These are phyloP conservation scores for Ceratocystis cubensis DNA, from an alignment of 2,329 filamentous ascomycete species.

Conservation along the genomic window DNA sequence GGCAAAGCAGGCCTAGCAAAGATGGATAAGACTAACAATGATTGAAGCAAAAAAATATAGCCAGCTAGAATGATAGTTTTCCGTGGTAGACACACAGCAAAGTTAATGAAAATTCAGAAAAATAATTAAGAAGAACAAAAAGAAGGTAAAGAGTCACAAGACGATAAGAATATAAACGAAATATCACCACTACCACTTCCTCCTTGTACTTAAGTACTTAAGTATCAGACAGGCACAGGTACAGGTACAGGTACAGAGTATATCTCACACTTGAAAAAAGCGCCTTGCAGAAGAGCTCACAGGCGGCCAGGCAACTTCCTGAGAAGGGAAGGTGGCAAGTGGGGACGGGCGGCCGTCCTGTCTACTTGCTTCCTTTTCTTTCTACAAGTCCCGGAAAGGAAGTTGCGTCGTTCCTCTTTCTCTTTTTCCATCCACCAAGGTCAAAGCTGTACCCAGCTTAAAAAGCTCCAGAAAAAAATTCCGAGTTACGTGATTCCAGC, in stretches of 20 bases:
- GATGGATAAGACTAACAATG: too few relatives aligned
- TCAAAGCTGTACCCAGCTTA: too few relatives aligned
- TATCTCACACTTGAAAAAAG: not conserved
- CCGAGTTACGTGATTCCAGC: too few relatives aligned
- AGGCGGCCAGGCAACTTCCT: too few relatives aligned
- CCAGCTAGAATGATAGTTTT: not conserved
- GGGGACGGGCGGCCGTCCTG: not conserved
- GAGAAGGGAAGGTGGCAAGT: not conserved
- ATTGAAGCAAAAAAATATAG: not conserved
- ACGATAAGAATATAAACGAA: not conserved
- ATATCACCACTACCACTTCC: not conserved
- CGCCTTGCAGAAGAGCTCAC: not conserved
- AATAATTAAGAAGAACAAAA: not conserved
- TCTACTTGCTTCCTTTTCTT: not conserved
- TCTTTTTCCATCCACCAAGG: not conserved
- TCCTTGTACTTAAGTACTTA: not conserved
- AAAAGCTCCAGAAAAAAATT: not conserved
- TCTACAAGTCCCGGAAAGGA: conserved; percentile 7
- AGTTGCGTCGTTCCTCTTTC: not conserved
- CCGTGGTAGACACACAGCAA: not conserved
- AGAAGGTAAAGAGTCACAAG: not conserved
- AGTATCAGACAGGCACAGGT: not conserved
- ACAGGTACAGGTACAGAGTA: not conserved
- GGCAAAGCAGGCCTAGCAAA: too few relatives aligned
- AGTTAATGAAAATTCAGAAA: not conserved